These are phyloP conservation scores for Rhodamnia rubescens DNA, from an alignment of 345 rosid genomes.

Conservation along the genomic window DNA sequence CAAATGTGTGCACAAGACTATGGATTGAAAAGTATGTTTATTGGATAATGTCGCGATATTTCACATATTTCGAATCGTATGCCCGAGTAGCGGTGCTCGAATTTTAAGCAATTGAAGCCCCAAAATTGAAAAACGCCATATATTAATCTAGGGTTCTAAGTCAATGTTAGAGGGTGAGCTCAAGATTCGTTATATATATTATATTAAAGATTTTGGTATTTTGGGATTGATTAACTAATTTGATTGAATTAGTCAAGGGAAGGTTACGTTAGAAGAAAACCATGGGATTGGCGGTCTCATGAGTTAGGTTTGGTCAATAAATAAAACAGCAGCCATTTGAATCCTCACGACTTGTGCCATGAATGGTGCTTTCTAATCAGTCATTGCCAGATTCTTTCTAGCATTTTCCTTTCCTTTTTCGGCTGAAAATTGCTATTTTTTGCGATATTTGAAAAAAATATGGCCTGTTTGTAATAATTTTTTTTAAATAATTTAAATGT, in stretches of 20 bases:
- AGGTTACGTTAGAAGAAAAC: not conserved
- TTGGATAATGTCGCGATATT: too few species aligned
- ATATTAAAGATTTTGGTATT: not conserved
- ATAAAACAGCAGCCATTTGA: not conserved
- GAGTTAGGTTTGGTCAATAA: not conserved
- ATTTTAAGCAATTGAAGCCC: not conserved
- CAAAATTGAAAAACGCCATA: not conserved
- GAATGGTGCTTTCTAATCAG: not conserved
- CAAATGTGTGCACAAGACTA: accelerated
- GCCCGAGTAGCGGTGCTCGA: not conserved
- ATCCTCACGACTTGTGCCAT: not conserved
- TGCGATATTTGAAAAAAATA: too few species aligned
- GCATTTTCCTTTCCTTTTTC: too few species aligned
- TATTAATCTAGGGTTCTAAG: not conserved
- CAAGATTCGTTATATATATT: too few species aligned
- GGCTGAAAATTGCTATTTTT: too few species aligned
- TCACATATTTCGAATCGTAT: not conserved
- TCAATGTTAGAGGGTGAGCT: not conserved
- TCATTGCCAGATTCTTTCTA: too few species aligned
- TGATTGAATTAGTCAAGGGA: not conserved
- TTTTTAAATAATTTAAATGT: too few species aligned
- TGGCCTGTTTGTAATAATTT: too few species aligned
- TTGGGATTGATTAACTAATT: not conserved
- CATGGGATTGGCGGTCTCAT: not conserved
- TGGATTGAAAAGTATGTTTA: not conserved